A percentile compares a stretch with the other conserved stretches of the same genome.
These are phyloP conservation scores for Backusella westeae DNA, from an alignment of 192 early-diverging fungal genomes.

Conservation along the genomic window DNA sequence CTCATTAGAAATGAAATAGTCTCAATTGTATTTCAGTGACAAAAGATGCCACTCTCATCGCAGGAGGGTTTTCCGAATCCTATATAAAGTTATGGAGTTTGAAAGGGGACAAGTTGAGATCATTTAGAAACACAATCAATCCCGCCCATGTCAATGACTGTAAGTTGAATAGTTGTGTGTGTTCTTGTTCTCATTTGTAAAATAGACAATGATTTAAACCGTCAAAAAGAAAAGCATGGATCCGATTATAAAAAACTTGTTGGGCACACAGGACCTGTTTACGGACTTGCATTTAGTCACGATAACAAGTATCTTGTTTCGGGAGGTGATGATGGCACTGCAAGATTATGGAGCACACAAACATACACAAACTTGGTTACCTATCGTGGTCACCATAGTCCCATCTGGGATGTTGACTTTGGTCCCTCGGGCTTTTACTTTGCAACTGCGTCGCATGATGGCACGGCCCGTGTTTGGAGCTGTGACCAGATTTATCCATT, in stretches of 20 bases:
- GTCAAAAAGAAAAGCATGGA: conserved; percentile 50
- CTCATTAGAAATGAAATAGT: conserved; percentile 27
- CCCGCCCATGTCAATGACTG: conserved; percentile 29
- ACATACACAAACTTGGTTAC: conserved; percentile 87
- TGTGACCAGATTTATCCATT: conserved; percentile 95
- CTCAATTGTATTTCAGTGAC: conserved; percentile 83
- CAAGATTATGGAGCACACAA: conserved; percentile 91
- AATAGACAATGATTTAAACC: background rate
- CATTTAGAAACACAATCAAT: conserved; percentile 10
- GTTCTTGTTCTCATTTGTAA: background rate
- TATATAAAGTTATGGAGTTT: conserved; percentile 93
- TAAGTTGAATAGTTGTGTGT: background rate
- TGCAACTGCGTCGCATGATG: conserved; percentile 93
- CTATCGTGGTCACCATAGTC: conserved; percentile 96
- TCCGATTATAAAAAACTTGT: conserved; percentile 65
- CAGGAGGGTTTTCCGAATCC: conserved; percentile 94
- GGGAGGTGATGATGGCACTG: conserved; percentile 88
- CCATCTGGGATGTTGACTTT: conserved; percentile 96
- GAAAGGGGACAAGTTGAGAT: conserved; percentile 64
- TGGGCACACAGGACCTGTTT: conserved; percentile 92
- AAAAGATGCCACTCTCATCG: conserved; percentile 78
- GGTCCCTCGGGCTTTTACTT: conserved; percentile 93
- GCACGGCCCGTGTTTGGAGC: conserved; percentile 96
- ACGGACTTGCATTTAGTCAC: conserved; percentile 81
- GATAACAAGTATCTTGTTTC: conserved; percentile 86